Percentiles rank a stretch among this genome's conserved stretches.
These are phyloP conservation scores for Leccinum pachyderme DNA, from an alignment of 1,284 basidiomycete genomes.

Conservation along the genomic window DNA sequence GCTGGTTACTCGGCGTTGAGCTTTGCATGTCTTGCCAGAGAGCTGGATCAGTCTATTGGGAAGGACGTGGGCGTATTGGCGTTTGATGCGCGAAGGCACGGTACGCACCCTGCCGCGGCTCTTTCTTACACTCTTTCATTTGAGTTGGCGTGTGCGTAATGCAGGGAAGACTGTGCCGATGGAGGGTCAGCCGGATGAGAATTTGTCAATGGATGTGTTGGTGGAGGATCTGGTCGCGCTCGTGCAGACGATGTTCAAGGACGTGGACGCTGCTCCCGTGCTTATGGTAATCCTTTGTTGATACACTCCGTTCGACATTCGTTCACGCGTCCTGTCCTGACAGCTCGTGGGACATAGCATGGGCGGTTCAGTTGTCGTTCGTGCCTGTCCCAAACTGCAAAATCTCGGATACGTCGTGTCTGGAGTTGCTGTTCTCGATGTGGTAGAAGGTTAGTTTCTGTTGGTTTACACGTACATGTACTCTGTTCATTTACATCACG, in stretches of 20 bases:
- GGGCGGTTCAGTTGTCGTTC: conserved; percentile 86
- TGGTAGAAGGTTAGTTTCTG: conserved; percentile 70
- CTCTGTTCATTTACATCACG: not conserved
- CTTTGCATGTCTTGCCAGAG: conserved; percentile 86
- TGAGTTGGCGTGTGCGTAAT: not conserved
- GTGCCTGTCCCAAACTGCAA: conserved; percentile 65
- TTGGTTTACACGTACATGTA: not conserved
- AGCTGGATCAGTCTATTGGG: conserved; percentile 57
- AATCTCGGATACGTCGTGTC: conserved; percentile 67
- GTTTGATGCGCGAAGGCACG: conserved; percentile 87
- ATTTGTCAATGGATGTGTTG: conserved; percentile 73
- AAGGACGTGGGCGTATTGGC: conserved; percentile 84
- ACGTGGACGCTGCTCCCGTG: conserved; percentile 60
- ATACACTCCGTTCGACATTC: not conserved
- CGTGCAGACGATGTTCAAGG: conserved; percentile 67
- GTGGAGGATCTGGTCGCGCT: conserved; percentile 71
- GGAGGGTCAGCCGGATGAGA: conserved; percentile 45
- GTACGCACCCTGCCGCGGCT: conserved; percentile 43
- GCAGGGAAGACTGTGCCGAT: conserved; percentile 61
- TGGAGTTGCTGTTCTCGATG: conserved; percentile 90
- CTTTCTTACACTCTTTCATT: not conserved
- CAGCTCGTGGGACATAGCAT: conserved; percentile 89
- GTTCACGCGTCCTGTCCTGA: not conserved
- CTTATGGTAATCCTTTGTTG: conserved; percentile 54
- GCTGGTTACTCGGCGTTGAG: conserved; percentile 89